Evolutionary conservation across 176 grass and related monocot species (phyloP).

Genomic region (Cocos nucifera): DNA sequence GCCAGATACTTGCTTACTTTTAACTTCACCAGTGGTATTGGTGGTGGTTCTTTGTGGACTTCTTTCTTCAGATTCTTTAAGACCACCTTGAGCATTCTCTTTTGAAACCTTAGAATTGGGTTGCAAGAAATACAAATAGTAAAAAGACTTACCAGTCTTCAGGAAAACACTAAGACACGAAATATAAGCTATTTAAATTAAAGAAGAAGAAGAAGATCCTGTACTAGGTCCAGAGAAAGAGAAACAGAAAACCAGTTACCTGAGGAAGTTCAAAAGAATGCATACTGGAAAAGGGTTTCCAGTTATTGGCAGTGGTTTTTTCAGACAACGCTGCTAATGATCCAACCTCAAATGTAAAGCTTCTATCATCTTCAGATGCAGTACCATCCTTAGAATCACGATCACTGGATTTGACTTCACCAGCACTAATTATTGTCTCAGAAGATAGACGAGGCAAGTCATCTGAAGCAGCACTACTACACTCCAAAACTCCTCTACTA

Average conservation of each 20-base stretch:
- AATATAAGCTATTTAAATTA: too few relatives aligned
- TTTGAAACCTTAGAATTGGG: constrained; percentile 35
- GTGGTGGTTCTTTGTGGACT: constrained; percentile 19
- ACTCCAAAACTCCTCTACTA: constrained; percentile 13
- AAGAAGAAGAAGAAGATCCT: too few relatives aligned
- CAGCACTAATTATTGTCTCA: constrained; percentile 22
- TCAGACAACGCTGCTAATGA: constrained; percentile 34
- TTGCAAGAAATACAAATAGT: background rate
- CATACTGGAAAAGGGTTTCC: constrained; percentile 40
- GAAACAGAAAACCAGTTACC: constrained; percentile 29
- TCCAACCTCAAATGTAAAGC: constrained; percentile 84
- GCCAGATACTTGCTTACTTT: constrained; percentile 19
- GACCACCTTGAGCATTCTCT: constrained; percentile 14
- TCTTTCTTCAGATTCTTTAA: constrained; percentile 23
- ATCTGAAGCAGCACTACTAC: constrained; percentile 6
- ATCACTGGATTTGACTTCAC: constrained; percentile 8
- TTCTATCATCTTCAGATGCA: constrained; percentile 53
- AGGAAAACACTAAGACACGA: background rate
- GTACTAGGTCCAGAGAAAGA: background rate
- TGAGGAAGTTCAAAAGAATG: constrained; percentile 30
- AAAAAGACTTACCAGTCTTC: background rate
- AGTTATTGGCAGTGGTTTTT: constrained; percentile 48
- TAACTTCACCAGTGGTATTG: constrained; percentile 34
- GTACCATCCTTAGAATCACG: constrained; percentile 31
- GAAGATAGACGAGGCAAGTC: constrained; percentile 16